These are phyloP conservation scores for Purpureocillium takamizusanense DNA, from an alignment of 2,329 filamentous ascomycete species.

Conservation along the genomic window DNA sequence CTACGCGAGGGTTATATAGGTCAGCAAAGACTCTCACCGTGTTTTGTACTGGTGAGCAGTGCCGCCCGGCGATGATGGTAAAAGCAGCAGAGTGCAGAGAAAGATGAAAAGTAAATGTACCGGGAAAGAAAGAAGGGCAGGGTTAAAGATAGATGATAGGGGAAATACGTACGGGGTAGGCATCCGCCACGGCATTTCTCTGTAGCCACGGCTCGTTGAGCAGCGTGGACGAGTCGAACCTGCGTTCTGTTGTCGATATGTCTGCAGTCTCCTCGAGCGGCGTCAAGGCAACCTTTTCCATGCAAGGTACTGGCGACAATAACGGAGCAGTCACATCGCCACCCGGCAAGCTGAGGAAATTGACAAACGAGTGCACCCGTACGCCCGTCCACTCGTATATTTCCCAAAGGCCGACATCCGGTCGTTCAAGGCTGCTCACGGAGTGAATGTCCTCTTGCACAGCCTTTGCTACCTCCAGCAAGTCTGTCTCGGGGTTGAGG, in stretches of 20 bases:
- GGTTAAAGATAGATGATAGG: too few species aligned
- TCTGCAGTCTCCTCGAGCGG: too few species aligned
- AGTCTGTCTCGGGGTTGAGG: conserved; percentile 13
- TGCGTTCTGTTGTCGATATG: too few species aligned
- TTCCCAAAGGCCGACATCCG: conserved; percentile 59
- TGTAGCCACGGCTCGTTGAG: conserved; percentile 7
- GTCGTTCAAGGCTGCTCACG: conserved; percentile 41
- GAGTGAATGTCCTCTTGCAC: conserved; percentile 61
- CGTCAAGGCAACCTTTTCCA: too few species aligned
- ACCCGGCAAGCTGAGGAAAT: conserved; percentile 57
- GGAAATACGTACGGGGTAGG: conserved; percentile 21
- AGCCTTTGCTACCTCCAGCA: conserved; percentile 43
- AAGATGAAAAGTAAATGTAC: too few species aligned
- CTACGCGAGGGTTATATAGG: conserved; percentile 16
- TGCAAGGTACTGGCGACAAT: too few species aligned
- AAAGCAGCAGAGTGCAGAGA: too few species aligned
- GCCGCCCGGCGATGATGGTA: too few species aligned
- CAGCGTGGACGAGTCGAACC: background rate
- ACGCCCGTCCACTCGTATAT: conserved; percentile 68
- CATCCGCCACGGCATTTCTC: conserved; percentile 13
- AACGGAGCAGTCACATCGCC: background rate
- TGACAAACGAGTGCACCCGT: conserved; percentile 64
- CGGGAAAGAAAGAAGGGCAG: too few species aligned
- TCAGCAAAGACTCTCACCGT: too few species aligned
- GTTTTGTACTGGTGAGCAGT: too few species aligned